Evolutionary conservation across 179 eudicot genomes (phyloP), one percentile per base, ranked within the genome.

Genomic region (Amaranthus tricolor): DNA sequence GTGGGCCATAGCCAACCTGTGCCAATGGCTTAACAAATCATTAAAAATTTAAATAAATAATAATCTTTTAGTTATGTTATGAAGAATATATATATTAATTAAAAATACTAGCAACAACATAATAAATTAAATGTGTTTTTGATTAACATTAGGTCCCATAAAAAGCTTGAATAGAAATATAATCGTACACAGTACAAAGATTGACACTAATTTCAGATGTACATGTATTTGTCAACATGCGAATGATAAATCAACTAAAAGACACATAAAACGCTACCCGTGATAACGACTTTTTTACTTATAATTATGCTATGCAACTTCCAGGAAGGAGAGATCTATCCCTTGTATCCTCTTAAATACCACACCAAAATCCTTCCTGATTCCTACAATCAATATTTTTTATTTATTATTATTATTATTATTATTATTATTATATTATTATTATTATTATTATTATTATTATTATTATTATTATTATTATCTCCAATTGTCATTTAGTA

Each of bases 281-380:
- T 50, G 71, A 68, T 11, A 68, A 12, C 2, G 71, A 68, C 47
- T 2, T 67, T 67, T 44, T 7, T 68, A 8, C 15, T 50, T 51
- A 31, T 54, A 71, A 67, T 60, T 66, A 66, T 78, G 78, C 75
- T 60, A 76, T 84, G 89, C 89, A 84, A 65, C 72, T 86, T 86
- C 87, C 80, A 73, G 74, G 89, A 84, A 82, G 71, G 81, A 79
- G 80, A 79, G 68, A 50, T 0, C 40, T 54, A 31, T 51, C 52
- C 71, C 67, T 75, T 10, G n/a, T 54, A 78, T 63, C 72, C 78
- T 56, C 68, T 61, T 76, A 81, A 52, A 63, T 19, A 15, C 11
- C 54, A 49, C 40, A 9, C 24, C 50, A 11, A 51, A 13, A 74
- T 31, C 40, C 40, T 31, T 31, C 40, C 40, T 31, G 40, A 31